A percentile compares a stretch with the other conserved stretches of the same genome.
These are phyloP conservation scores for Rehmannia glutinosa DNA, from an alignment of 257 asterid species.

Conservation along the genomic window DNA sequence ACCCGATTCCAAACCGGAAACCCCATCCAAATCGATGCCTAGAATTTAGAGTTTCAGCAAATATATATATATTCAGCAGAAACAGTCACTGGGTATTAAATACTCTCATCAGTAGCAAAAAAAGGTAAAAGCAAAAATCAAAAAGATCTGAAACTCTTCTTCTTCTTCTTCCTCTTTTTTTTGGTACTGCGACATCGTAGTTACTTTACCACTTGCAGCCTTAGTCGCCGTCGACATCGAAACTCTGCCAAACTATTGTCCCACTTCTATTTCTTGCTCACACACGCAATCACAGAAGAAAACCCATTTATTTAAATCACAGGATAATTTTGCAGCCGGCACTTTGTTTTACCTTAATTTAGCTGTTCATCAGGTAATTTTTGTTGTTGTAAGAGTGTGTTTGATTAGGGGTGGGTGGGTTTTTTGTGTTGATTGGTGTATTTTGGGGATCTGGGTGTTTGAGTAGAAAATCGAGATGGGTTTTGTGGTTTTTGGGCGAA, in stretches of 20 bases:
- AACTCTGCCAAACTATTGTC: background rate
- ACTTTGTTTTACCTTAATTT: background rate
- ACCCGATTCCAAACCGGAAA: conserved; percentile 7
- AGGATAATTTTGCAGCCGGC: background rate
- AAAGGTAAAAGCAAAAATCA: conserved; percentile 10
- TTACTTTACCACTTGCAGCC: background rate
- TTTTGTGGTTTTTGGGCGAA: conserved; percentile 15
- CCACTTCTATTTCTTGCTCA: background rate
- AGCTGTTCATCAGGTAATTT: conserved; percentile 13
- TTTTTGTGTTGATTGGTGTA: conserved; percentile 5
- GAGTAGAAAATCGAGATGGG: conserved; percentile 7
- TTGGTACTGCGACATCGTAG: background rate
- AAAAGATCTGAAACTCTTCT: conserved; percentile 19
- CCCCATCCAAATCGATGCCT: conserved; percentile 8
- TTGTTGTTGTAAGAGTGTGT: background rate
- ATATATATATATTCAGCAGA: background rate
- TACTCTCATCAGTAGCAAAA: background rate
- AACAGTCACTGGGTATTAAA: background rate
- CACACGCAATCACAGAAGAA: background rate
- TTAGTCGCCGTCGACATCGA: conserved; percentile 1
- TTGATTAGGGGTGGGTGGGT: conserved; percentile 1
- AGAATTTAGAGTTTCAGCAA: background rate
- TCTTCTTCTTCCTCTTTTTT: background rate
- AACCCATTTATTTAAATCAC: background rate
- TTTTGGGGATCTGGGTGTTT: conserved; percentile 33